phyloP scores from a whole-genome alignment of 2,329 filamentous ascomycete species.

The Teratosphaeria destructans region DNA sequence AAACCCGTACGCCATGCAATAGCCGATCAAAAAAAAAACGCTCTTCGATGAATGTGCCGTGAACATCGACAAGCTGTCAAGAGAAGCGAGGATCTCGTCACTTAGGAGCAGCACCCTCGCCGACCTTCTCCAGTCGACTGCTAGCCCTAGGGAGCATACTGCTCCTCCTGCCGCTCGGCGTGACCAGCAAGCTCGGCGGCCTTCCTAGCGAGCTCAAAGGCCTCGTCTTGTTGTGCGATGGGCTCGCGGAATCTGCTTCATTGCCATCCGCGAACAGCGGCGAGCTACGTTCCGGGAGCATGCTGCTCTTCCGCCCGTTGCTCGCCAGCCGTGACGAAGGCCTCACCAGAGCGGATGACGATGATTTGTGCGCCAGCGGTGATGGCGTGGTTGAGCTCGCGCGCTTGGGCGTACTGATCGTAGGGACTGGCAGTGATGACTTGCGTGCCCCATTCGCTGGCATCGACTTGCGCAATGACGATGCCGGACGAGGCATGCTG shows the following conservation, averaged over 20 bases:
- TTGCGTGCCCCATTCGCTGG: slow-evolving; percentile 1
- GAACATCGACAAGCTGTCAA: not conserved
- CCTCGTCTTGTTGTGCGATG: slow-evolving; percentile 10
- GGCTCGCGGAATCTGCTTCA: slow-evolving; percentile 20
- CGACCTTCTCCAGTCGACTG: not conserved
- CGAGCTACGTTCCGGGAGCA: slow-evolving; percentile 9
- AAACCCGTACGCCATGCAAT: not conserved
- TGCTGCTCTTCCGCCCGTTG: slow-evolving; percentile 12
- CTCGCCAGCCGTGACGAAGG: slow-evolving; percentile 3
- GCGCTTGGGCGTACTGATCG: not conserved
- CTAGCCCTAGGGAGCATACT: slow-evolving; percentile 10
- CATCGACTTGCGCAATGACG: not conserved
- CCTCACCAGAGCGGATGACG: slow-evolving; percentile 9
- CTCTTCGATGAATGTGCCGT: not conserved
- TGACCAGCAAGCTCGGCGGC: not conserved
- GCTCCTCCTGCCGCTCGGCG: slow-evolving; percentile 10
- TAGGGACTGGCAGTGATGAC: slow-evolving; percentile 2
- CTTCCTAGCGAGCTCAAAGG: slow-evolving; percentile 9
- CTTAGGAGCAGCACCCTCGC: not conserved
- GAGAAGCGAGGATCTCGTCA: not conserved
- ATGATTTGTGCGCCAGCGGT: slow-evolving; percentile 8
- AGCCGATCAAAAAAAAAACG: not conserved
- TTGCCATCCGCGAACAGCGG: slow-evolving; percentile 11
- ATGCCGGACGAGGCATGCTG: slow-evolving; percentile 3
- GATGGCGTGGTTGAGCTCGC: slow-evolving; percentile 5